Evolutionary conservation across 768 basidiomycete genomes (phyloP).

Genomic region (Cyclocybe cylindracea): DNA sequence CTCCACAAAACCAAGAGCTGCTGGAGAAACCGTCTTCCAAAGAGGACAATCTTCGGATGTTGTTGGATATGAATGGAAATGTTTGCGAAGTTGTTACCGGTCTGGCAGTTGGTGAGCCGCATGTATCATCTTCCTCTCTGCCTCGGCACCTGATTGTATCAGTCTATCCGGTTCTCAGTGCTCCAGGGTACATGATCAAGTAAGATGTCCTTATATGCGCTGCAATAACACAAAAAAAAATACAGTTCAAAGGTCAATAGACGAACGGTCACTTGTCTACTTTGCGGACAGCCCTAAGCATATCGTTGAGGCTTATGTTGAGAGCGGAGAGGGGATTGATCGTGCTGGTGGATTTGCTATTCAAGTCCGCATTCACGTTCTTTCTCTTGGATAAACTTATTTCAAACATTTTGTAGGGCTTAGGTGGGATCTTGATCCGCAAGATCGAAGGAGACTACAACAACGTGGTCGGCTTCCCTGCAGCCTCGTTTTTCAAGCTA

Average conservation of each 20-base stretch:
- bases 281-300: slow-evolving; percentile 64
- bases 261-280: slow-evolving; percentile 79
- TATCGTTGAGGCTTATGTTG: slow-evolving; percentile 76
- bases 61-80: slow-evolving; percentile 82
- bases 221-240: not conserved
- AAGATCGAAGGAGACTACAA: slow-evolving; percentile 89
- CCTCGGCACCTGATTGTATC: not conserved
- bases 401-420: slow-evolving; percentile 47
- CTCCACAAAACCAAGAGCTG: slow-evolving; percentile 63
- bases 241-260: slow-evolving; percentile 59
- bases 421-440: slow-evolving; percentile 78
- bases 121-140: not conserved
- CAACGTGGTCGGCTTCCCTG: slow-evolving; percentile 93
- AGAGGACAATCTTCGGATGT: slow-evolving; percentile 83
- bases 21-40: slow-evolving; percentile 86
- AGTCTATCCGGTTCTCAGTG: slow-evolving; percentile 75
- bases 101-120: slow-evolving; percentile 68
- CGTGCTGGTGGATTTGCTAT: slow-evolving; percentile 94
- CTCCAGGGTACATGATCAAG: slow-evolving; percentile 79
- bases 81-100: slow-evolving; percentile 94
- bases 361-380: slow-evolving; percentile 54
- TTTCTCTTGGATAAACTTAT: not conserved
- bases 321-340: slow-evolving; percentile 82
- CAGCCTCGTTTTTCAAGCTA: slow-evolving; percentile 78
- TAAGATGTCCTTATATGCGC: slow-evolving; percentile 23